These are phyloP conservation scores for Eucalyptus victrix DNA, from an alignment of 345 rosid genomes.

Conservation along the genomic window DNA sequence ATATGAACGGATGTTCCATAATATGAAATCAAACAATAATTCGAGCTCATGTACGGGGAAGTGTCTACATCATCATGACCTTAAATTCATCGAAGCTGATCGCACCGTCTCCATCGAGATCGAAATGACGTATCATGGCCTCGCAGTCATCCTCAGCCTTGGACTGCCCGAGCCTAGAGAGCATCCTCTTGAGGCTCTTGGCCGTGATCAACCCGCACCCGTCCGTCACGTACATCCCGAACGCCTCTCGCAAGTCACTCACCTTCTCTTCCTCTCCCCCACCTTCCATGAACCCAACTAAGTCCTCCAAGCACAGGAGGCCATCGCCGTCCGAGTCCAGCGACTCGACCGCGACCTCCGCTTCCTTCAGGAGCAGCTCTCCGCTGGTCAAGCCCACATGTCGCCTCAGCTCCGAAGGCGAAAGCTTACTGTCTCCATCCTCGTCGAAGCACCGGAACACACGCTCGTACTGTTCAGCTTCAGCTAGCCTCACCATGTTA, in stretches of 20 bases:
- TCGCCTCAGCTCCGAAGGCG: conserved; percentile 22
- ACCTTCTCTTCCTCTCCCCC: conserved; percentile 34
- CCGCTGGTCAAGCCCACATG: background rate
- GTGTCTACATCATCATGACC: conserved; percentile 18
- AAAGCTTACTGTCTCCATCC: conserved; percentile 24
- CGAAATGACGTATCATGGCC: conserved; percentile 15
- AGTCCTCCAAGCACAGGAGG: conserved; percentile 26
- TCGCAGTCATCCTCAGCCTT: conserved; percentile 24
- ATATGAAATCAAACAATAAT: background rate
- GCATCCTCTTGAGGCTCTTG: conserved; percentile 16
- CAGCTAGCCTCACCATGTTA: background rate
- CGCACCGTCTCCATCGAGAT: conserved; percentile 13
- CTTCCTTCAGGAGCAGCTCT: conserved; percentile 14
- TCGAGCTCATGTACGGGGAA: background rate
- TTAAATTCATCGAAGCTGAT: conserved; percentile 41
- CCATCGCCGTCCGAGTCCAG: conserved; percentile 45
- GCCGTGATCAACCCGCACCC: conserved; percentile 31
- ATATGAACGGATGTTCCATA: background rate
- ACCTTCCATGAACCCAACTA: conserved; percentile 24
- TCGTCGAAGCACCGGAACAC: background rate
- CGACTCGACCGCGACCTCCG: conserved; percentile 5
- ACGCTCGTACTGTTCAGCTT: background rate
- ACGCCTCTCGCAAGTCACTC: conserved; percentile 26
- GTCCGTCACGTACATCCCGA: conserved; percentile 28
- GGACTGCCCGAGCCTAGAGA: conserved; percentile 25